Conservation (phyloP, 129 eudicot species). For the Tanacetum coccineum region DNA sequence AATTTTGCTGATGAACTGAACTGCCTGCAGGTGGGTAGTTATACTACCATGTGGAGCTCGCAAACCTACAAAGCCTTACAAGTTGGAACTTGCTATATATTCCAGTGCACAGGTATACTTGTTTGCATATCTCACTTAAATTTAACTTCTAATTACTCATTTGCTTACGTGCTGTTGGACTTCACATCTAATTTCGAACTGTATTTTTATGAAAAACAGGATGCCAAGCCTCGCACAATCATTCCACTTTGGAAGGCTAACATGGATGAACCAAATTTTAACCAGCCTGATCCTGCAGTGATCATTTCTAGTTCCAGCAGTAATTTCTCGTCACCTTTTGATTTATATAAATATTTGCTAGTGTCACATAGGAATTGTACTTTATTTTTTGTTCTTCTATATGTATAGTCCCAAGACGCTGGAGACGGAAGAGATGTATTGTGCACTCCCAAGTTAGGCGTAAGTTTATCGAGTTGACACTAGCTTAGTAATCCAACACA, state of each 20-base stretch:
- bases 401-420: slow-evolving; percentile 76
- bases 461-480: slow-evolving; percentile 47
- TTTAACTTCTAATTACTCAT: too few relatives aligned
- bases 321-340: slow-evolving; percentile 36
- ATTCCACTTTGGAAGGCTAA: slow-evolving; percentile 83
- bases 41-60: slow-evolving; percentile 86
- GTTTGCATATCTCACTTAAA: background rate
- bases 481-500: slow-evolving; percentile 16
- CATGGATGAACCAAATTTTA: slow-evolving; percentile 71
- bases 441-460: slow-evolving; percentile 65
- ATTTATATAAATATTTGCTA: slow-evolving; percentile 17
- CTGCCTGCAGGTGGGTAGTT: slow-evolving; percentile 73
- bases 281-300: slow-evolving; percentile 74
- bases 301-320: slow-evolving; percentile 63
- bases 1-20: background rate
- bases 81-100: slow-evolving; percentile 90
- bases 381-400: slow-evolving; percentile 37
- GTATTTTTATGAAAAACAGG: slow-evolving; percentile 43
- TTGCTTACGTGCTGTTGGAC: background rate
- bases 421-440: slow-evolving; percentile 74
- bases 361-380: slow-evolving; percentile 2
- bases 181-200: slow-evolving; percentile 6
- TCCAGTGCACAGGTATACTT: slow-evolving; percentile 52
- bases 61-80: slow-evolving; percentile 58
- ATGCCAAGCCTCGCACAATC: slow-evolving; percentile 74